Percentiles rank a stretch among this genome's conserved stretches.
Conservation (phyloP, 1,139 yeast genomes). For the Candida sanyaensis region DNA sequence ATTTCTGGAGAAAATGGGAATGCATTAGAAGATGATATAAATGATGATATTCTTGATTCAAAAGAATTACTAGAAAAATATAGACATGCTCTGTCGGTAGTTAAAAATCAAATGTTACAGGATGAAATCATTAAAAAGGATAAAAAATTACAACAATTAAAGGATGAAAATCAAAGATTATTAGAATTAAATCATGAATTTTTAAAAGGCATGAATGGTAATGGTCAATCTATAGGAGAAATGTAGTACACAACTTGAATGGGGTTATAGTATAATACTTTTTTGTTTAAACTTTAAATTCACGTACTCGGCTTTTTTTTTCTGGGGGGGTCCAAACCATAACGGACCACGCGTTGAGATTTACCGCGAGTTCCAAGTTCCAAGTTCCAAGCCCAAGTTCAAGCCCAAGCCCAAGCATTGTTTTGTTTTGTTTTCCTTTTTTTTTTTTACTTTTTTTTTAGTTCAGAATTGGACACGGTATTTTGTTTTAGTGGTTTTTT, state of each 20-base stretch:
- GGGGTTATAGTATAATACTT: no score
- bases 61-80: constrained; percentile 9
- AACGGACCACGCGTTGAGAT: no score
- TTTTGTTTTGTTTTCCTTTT: no score
- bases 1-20: neutral
- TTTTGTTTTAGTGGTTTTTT: no score
- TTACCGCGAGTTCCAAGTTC: no score
- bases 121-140: constrained; percentile 27
- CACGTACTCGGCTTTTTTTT: no score
- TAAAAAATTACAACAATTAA: constrained; percentile 25
- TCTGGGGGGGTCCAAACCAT: no score
- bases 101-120: constrained; percentile 23
- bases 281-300: no score
- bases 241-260: neutral
- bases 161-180: constrained; percentile 31
- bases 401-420: no score
- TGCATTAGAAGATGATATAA: neutral
- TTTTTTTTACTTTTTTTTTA: no score
- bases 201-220: constrained; percentile 17
- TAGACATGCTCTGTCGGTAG: constrained; percentile 17
- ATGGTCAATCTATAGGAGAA: neutral
- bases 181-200: constrained; percentile 37
- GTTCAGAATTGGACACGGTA: no score
- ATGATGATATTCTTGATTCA: constrained; percentile 6
- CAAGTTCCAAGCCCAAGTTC: no score